phyloP scores from a whole-genome alignment of 768 basidiomycete species.

The Phaffia australis region DNA sequence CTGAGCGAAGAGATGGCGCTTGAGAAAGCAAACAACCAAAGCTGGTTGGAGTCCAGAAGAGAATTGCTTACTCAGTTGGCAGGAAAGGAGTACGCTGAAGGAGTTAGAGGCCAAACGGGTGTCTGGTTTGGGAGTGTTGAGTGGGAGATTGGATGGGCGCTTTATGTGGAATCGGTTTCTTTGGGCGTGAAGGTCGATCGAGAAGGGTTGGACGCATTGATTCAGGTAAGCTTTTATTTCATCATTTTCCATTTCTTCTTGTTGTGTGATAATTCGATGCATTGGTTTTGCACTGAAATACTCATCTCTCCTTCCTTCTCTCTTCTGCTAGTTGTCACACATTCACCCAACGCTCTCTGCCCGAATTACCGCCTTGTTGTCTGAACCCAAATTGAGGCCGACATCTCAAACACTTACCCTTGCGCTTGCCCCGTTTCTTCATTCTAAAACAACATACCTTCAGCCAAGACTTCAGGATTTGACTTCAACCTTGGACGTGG shows the following conservation, averaged over 20 bases:
- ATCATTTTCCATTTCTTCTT: not conserved
- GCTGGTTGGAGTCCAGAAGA: constrained; percentile 17
- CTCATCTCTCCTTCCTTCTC: too few species aligned
- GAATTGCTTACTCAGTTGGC: not conserved
- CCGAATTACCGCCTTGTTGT: constrained; percentile 12
- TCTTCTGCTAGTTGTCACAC: constrained; percentile 3
- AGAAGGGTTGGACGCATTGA: constrained; percentile 8
- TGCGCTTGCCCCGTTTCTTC: constrained; percentile 10
- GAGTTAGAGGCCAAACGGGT: not conserved
- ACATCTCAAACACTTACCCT: constrained; percentile 12
- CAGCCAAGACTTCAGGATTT: constrained; percentile 4
- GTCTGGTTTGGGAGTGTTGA: constrained; percentile 20
- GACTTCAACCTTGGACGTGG: constrained; percentile 5
- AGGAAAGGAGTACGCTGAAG: not conserved
- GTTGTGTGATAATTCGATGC: too few species aligned
- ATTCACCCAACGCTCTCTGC: constrained; percentile 11
- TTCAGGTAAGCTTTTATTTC: constrained; percentile 3
- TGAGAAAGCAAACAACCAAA: not conserved
- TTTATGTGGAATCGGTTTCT: constrained; percentile 15
- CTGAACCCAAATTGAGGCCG: not conserved
- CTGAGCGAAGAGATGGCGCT: not conserved
- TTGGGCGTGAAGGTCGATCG: constrained; percentile 12
- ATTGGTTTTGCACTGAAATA: not conserved
- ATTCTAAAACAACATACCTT: not conserved
- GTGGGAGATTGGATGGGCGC: constrained; percentile 20